Evolutionary conservation across 805 yeast species (phyloP).

Genomic region (Pichia paraexigua): DNA sequence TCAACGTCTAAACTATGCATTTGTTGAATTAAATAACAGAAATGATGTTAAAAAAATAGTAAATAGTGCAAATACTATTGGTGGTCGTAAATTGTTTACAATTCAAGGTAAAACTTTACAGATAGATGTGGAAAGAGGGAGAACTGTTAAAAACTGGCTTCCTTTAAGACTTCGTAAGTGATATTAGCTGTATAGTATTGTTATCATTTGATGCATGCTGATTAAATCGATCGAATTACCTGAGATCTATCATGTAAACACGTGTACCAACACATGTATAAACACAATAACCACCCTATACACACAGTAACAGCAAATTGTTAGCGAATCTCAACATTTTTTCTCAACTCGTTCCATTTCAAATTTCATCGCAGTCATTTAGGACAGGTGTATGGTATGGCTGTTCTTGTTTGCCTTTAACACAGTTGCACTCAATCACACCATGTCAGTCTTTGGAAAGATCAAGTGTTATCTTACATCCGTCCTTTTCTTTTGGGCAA

Average conservation of each 20-base stretch:
- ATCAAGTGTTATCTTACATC: constrained; percentile 15
- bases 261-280: too few species aligned
- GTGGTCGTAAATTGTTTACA: constrained; percentile 8
- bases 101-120: constrained; percentile 47
- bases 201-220: too few species aligned
- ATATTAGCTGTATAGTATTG: not conserved
- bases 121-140: constrained; percentile 68
- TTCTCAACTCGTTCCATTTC: too few species aligned
- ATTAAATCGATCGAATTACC: too few species aligned
- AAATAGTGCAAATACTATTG: constrained; percentile 28
- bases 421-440: not conserved
- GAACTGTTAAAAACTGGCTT: constrained; percentile 57
- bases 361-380: too few species aligned
- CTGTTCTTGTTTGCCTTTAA: too few species aligned
- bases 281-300: too few species aligned
- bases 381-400: too few species aligned
- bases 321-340: too few species aligned
- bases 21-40: not conserved
- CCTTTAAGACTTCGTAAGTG: constrained; percentile 74
- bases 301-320: too few species aligned
- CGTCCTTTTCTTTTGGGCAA: constrained; percentile 11
- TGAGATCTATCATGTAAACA: too few species aligned
- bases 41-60: not conserved
- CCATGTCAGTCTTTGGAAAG: constrained; percentile 9
- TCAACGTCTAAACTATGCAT: not conserved